phyloP scores from a whole-genome alignment of 2,329 filamentous ascomycete species.

The Fonsecaea nubica region DNA sequence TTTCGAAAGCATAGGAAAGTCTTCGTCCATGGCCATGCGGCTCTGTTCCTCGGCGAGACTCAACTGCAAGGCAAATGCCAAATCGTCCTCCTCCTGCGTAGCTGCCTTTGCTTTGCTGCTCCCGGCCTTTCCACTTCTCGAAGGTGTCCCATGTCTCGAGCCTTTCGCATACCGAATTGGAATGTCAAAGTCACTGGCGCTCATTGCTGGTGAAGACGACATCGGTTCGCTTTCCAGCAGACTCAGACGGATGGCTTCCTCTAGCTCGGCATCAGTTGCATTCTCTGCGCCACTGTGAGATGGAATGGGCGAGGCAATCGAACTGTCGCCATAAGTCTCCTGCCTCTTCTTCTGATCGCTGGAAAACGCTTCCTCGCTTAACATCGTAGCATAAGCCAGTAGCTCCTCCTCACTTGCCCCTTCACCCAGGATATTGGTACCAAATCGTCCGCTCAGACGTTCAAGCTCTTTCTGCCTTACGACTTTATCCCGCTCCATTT shows the following conservation, averaged over 20 bases:
- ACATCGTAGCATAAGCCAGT: constrained; percentile 66
- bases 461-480: constrained; percentile 71
- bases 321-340: constrained; percentile 51
- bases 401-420: constrained; percentile 67
- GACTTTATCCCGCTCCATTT: constrained; percentile 76
- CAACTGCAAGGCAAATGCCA: constrained; percentile 67
- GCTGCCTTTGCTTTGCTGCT: constrained; percentile 45
- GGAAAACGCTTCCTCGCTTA: constrained; percentile 65
- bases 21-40: constrained; percentile 44
- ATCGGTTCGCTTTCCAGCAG: constrained; percentile 47
- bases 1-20: constrained; percentile 43
- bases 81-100: constrained; percentile 60
- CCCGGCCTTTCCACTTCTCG: constrained; percentile 40
- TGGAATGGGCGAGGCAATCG: constrained; percentile 31
- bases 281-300: constrained; percentile 27
- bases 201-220: constrained; percentile 28
- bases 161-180: constrained; percentile 48
- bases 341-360: constrained; percentile 57
- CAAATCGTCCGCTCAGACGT: constrained; percentile 79
- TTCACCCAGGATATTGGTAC: constrained; percentile 72
- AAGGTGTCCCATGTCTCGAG: constrained; percentile 37
- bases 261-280: constrained; percentile 63
- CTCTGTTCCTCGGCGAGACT: constrained; percentile 67
- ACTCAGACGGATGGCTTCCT: constrained; percentile 66
- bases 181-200: constrained; percentile 40